Percentiles rank a stretch among this genome's conserved stretches.
These are phyloP conservation scores for Seiridium unicorne DNA, from an alignment of 2,329 filamentous ascomycete genomes.

Conservation along the genomic window DNA sequence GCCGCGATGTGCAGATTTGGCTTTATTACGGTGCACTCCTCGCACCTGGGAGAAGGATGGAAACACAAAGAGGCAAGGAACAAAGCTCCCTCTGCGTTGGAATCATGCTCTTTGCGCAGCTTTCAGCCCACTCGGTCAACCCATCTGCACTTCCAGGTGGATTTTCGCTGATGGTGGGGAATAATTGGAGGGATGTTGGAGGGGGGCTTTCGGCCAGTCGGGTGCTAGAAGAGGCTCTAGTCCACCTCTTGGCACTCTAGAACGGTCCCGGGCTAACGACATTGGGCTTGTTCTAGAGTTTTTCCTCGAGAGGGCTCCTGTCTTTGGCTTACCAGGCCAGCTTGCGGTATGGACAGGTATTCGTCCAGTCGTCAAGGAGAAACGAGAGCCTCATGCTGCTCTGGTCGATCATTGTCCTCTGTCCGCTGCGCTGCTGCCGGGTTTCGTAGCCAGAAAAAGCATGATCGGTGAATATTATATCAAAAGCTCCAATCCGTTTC, in stretches of 20 bases:
- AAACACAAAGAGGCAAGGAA: too few species aligned
- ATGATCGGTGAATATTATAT: not conserved
- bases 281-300: not conserved
- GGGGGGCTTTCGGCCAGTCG: constrained; percentile 3
- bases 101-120: not conserved
- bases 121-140: not conserved
- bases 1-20: constrained; percentile 4
- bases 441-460: not conserved
- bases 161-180: not conserved
- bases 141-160: not conserved
- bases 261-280: constrained; percentile 1
- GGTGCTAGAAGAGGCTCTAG: constrained; percentile 1
- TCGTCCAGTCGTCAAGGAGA: too few species aligned
- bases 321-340: too few species aligned
- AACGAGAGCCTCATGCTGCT: too few species aligned
- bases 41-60: too few species aligned
- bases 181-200: constrained; percentile 3
- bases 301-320: not conserved
- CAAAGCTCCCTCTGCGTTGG: too few species aligned
- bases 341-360: too few species aligned
- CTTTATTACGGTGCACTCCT: not conserved
- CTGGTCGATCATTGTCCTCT: not conserved
- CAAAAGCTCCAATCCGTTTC: not conserved
- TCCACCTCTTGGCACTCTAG: not conserved
- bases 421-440: not conserved